These are phyloP conservation scores for Tricholoma sp. DNA, from an alignment of 768 basidiomycete genomes.

Conservation along the genomic window DNA sequence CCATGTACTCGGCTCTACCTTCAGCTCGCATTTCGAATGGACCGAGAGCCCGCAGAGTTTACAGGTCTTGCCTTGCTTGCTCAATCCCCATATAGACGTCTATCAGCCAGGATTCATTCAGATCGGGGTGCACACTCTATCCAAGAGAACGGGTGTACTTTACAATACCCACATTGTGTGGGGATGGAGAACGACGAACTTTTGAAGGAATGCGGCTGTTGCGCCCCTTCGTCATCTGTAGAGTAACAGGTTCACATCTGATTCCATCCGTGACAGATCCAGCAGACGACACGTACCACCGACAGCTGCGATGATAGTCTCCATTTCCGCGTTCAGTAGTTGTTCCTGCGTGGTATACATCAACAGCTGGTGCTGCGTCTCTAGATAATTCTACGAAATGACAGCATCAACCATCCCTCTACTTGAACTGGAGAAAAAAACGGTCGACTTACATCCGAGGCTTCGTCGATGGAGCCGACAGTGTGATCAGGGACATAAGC, in stretches of 20 bases:
- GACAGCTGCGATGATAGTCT: constrained; percentile 53
- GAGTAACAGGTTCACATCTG: constrained; percentile 5
- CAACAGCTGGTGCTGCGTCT: constrained; percentile 54
- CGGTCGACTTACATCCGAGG: constrained; percentile 46
- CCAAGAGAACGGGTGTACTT: constrained; percentile 36
- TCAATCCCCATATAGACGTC: constrained; percentile 85
- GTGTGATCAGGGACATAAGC: constrained; percentile 44
- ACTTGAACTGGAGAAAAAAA: constrained; percentile 10
- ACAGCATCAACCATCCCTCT: constrained; percentile 14
- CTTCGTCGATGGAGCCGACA: constrained; percentile 53
- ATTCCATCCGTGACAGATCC: neutral
- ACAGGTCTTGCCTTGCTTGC: constrained; percentile 85
- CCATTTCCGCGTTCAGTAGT: constrained; percentile 60
- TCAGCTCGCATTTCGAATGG: constrained; percentile 82
- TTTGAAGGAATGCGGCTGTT: constrained; percentile 76
- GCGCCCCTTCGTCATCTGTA: constrained; percentile 69
- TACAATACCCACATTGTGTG: constrained; percentile 77
- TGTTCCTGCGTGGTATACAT: constrained; percentile 51
- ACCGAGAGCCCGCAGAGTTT: constrained; percentile 73
- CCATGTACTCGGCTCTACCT: constrained; percentile 37
- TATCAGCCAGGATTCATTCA: constrained; percentile 19
- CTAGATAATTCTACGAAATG: constrained; percentile 50
- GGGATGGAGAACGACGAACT: constrained; percentile 84
- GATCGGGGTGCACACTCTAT: neutral
- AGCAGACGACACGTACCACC: constrained; percentile 43